Base-by-base conservation (phyloP, 345 rosid species). In the Heritiera littoralis region DNA sequence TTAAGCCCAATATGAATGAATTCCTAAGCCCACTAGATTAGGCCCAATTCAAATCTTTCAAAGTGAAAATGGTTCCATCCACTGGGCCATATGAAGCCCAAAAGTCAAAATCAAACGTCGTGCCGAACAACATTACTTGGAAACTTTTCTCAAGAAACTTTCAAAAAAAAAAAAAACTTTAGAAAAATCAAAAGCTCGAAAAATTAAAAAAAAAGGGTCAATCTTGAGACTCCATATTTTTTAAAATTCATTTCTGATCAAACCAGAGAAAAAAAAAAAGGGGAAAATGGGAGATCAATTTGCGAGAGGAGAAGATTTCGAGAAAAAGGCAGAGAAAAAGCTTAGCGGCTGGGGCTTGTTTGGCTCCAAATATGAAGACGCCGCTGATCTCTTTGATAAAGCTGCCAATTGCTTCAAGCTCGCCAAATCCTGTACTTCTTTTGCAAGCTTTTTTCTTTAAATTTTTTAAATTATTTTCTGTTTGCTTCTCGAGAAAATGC, bases 361-460 rank as follows among this genome's bases (percentile, higher is more conserved):
- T 79, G 83, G 93, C 11, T 87, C 90, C 83, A 92, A 92, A 79
- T 48, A 79, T 55, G 96, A 92, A 70, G 92, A 90, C 83, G 96
- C 96, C 55, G 87, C 96, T 84, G 93, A 92, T 82, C 93, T 92
- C 80, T 92, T 83, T 81, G 93, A 89, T 30, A 92, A 92, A 85
- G 87, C 96, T 14, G 91, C 93, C 77, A 92, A 92, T 79, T 90
- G 72, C 77, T 92, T 79, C 90, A 92, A 90, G 86, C 93, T 90
- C 63, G 89, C 91, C 74, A 92, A 92, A 88, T 85, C 92, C 5
- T 90, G 93, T 92, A 89, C 3, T 41, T 30, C 55, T 75, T 10
- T 10, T 66, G 43, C 59, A 7, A 58, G 41, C 3, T 0, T 38
- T 18, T 54, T 8, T n/a, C 59, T 7, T 32, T 9, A 40, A 28